phyloP scores from a whole-genome alignment of 73 alveolate species.

The Tetrahymena elliotti region DNA sequence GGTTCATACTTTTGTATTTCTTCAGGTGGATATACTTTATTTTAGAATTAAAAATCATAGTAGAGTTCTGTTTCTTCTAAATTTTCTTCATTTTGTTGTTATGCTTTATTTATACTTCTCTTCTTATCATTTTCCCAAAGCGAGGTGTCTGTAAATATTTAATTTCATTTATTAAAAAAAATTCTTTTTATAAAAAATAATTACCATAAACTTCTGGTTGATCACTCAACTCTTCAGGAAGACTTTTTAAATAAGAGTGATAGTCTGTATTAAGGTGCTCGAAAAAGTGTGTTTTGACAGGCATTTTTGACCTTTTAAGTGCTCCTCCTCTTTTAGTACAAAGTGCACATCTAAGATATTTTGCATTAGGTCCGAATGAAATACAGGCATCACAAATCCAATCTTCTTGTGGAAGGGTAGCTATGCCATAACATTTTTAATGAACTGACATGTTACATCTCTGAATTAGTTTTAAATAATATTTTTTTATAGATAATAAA shows the following conservation, averaged over 20 bases:
- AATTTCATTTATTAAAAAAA: neutral
- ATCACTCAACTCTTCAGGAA: neutral
- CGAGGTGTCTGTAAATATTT: neutral
- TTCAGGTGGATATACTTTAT: constrained; percentile 11
- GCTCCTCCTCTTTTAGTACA: constrained; percentile 51
- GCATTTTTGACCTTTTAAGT: constrained; percentile 17
- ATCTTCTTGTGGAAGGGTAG: constrained; percentile 31
- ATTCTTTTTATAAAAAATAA: neutral
- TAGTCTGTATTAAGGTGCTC: constrained; percentile 9
- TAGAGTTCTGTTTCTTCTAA: constrained; percentile 13
- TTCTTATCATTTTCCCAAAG: neutral
- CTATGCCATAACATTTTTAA: constrained; percentile 40
- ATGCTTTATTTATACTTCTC: neutral
- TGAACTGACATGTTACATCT: constrained; percentile 45
- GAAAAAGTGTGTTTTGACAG: neutral
- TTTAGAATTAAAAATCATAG: constrained; percentile 16
- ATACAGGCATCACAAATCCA: constrained; percentile 43
- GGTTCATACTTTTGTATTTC: constrained; percentile 22
- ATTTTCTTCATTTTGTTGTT: neutral
- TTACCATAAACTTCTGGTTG: constrained; percentile 9
- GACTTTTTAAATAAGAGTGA: neutral
- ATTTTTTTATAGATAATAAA: neutral
- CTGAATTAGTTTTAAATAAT: neutral
- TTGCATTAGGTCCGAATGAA: constrained; percentile 31
- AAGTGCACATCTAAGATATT: constrained; percentile 30